Percentiles rank a stretch among this genome's conserved stretches.
These are phyloP conservation scores for Boechera retrofracta DNA, from an alignment of 345 rosid genomes.

Conservation along the genomic window DNA sequence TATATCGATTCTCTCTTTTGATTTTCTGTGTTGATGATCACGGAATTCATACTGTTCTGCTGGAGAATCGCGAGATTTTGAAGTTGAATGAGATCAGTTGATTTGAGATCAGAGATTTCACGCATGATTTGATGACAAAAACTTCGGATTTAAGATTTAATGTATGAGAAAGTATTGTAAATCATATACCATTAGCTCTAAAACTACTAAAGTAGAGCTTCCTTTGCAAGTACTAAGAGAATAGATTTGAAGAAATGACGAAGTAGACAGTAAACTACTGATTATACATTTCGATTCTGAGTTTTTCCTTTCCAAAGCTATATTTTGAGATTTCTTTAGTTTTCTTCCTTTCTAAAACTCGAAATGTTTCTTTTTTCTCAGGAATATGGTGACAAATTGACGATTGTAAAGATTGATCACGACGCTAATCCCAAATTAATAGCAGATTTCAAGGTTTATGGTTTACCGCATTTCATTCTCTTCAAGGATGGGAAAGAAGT, in stretches of 20 bases:
- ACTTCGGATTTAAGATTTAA: not conserved
- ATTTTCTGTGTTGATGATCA: conserved; percentile 8
- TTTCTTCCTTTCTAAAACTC: not conserved
- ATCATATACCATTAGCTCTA: not conserved
- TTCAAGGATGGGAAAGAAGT: conserved; percentile 80
- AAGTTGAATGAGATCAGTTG: not conserved
- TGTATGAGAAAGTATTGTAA: conserved; percentile 8
- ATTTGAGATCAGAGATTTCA: conserved; percentile 10
- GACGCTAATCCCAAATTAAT: conserved; percentile 72
- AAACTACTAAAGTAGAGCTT: not conserved
- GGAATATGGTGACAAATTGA: conserved; percentile 74
- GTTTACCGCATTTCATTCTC: conserved; percentile 77
- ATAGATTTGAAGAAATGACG: too few species aligned
- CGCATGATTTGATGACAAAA: not conserved
- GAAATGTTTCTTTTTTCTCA: conserved; percentile 5
- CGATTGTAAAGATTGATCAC: conserved; percentile 79
- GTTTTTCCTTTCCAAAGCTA: not conserved
- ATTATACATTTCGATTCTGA: not conserved
- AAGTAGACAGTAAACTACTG: not conserved
- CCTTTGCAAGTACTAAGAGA: not conserved
- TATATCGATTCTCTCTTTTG: not conserved
- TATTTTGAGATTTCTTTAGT: not conserved
- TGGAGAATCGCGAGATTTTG: conserved; percentile 3
- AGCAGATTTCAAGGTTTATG: conserved; percentile 72
- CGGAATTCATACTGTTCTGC: not conserved